phyloP scores from a whole-genome alignment of 768 basidiomycete species.

The Rhodosporidiobolus sp. region DNA sequence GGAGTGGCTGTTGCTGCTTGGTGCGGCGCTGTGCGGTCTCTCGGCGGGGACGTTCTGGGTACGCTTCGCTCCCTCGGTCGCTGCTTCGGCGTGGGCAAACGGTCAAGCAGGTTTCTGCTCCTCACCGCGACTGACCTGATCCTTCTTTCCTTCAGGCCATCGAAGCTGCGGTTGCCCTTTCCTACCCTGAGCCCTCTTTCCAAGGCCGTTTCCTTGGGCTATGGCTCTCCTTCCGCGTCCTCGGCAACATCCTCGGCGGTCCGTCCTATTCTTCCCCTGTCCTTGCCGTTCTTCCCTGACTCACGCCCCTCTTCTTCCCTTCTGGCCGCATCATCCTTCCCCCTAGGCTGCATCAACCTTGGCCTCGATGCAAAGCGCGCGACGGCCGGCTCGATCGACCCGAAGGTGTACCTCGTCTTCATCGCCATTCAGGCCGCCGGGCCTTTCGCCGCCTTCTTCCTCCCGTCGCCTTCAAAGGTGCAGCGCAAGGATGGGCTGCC shows the following conservation, averaged over 20 bases:
- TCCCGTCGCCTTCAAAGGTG: constrained; percentile 22
- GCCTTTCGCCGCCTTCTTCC: constrained; percentile 26
- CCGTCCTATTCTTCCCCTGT: too few species aligned
- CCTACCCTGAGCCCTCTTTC: constrained; percentile 38
- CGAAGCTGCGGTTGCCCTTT: constrained; percentile 34
- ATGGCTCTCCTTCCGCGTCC: constrained; percentile 29
- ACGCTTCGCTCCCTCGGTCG: too few species aligned
- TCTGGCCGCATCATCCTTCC: background rate
- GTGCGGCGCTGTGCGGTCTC: constrained; percentile 35
- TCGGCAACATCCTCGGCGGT: constrained; percentile 34
- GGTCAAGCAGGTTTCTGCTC: too few species aligned
- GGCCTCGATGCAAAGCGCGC: constrained; percentile 22
- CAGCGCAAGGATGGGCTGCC: constrained; percentile 26
- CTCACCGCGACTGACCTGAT: too few species aligned
- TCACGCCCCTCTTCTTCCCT: background rate
- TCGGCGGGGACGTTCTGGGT: constrained; percentile 37
- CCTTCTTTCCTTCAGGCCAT: background rate
- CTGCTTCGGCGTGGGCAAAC: background rate
- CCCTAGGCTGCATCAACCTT: constrained; percentile 38
- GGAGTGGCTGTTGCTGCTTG: constrained; percentile 37
- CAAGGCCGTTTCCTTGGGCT: constrained; percentile 33
- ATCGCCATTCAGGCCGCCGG: constrained; percentile 19
- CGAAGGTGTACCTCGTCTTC: constrained; percentile 26
- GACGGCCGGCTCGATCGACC: constrained; percentile 12
- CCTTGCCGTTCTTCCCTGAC: background rate